Evolutionary conservation across 768 basidiomycete species (phyloP).

Genomic region (Psilocybe sp.): DNA sequence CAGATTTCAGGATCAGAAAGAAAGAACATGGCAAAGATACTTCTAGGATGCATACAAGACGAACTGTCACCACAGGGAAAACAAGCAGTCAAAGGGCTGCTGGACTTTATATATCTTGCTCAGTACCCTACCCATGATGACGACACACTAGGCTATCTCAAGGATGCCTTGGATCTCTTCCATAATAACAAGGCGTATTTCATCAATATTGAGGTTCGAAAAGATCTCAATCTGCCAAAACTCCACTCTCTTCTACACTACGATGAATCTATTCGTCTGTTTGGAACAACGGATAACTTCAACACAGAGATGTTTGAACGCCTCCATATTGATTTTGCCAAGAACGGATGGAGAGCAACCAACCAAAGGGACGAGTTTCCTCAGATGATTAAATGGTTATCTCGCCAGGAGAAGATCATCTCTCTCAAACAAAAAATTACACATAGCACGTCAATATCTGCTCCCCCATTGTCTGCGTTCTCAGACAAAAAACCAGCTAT

Average conservation of each 20-base stretch:
- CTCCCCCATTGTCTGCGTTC: too few species aligned
- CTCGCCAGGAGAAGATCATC: constrained; percentile 29
- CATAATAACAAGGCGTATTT: constrained; percentile 11
- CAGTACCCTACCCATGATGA: constrained; percentile 23
- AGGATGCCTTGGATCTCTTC: constrained; percentile 7
- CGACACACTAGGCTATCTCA: constrained; percentile 12
- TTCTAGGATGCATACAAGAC: constrained; percentile 26
- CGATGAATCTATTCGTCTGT: constrained; percentile 17
- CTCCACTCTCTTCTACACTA: constrained; percentile 18
- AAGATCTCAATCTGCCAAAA: constrained; percentile 33
- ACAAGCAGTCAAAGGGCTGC: constrained; percentile 13
- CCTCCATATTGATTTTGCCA: constrained; percentile 38
- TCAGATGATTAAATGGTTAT: constrained; percentile 37
- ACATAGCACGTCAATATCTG: too few species aligned
- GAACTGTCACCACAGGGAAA: constrained; percentile 7
- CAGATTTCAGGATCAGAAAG: constrained; percentile 38
- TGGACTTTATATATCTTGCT: constrained; percentile 30
- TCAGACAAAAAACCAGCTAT: too few species aligned
- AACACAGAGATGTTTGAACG: constrained; percentile 30
- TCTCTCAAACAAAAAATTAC: background rate
- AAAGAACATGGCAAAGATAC: constrained; percentile 29
- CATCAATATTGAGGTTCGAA: constrained; percentile 8
- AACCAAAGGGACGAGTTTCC: constrained; percentile 24
- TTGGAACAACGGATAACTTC: constrained; percentile 28
- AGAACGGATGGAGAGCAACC: constrained; percentile 23